phyloP scores from a whole-genome alignment of 495 filamentous ascomycete genomes.

The Terfezia claveryi region DNA sequence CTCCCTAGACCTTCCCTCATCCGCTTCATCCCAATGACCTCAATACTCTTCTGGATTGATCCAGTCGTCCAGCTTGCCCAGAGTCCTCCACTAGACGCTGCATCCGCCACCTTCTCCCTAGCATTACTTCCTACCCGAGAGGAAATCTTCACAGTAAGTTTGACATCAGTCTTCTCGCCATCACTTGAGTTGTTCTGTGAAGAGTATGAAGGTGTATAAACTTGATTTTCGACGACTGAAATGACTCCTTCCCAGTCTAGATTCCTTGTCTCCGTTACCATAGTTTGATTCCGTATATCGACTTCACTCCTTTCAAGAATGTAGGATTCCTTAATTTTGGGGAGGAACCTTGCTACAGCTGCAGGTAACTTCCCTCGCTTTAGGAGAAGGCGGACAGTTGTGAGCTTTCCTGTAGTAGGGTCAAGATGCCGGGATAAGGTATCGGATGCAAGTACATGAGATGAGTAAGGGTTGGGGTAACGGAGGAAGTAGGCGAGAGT shows the following conservation, averaged over 20 bases:
- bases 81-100: slow-evolving; percentile 36
- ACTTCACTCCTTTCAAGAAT: slow-evolving; percentile 83
- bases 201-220: slow-evolving; percentile 29
- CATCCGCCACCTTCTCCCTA: slow-evolving; percentile 24
- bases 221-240: slow-evolving; percentile 74
- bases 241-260: slow-evolving; percentile 82
- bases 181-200: neutral
- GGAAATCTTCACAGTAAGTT: slow-evolving; percentile 63
- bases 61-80: slow-evolving; percentile 54
- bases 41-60: slow-evolving; percentile 71
- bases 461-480: slow-evolving; percentile 91
- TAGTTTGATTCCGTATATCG: slow-evolving; percentile 73
- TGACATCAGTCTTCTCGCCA: slow-evolving; percentile 53
- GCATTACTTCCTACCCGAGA: slow-evolving; percentile 36
- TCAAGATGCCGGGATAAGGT: slow-evolving; percentile 77
- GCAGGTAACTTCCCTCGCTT: slow-evolving; percentile 82
- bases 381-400: slow-evolving; percentile 75
- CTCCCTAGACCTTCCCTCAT: slow-evolving; percentile 66
- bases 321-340: slow-evolving; percentile 45
- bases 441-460: slow-evolving; percentile 88
- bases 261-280: slow-evolving; percentile 63
- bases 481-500: slow-evolving; percentile 97
- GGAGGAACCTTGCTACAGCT: slow-evolving; percentile 41
- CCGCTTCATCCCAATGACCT: slow-evolving; percentile 62
- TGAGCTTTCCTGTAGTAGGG: slow-evolving; percentile 51